These are phyloP conservation scores for Hygrophila difformis DNA, from an alignment of 257 asterid genomes.

Conservation along the genomic window DNA sequence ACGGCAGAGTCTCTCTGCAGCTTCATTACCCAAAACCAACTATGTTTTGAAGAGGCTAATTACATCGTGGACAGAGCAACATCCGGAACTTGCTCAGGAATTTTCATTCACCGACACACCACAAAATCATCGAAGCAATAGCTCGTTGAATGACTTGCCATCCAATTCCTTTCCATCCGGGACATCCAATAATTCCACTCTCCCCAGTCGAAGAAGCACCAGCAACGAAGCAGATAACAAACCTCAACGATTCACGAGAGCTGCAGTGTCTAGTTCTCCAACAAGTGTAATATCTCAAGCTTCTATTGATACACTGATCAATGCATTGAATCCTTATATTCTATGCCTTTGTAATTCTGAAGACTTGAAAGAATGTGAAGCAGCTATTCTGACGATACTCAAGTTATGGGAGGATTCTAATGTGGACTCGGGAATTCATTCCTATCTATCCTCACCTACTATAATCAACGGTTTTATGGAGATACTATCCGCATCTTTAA, in stretches of 20 bases:
- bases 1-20: constrained; percentile 65
- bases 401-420: constrained; percentile 59
- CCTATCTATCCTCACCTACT: constrained; percentile 62
- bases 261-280: constrained; percentile 50
- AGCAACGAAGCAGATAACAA: constrained; percentile 27
- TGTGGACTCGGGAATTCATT: constrained; percentile 44
- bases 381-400: constrained; percentile 42
- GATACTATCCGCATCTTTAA: constrained; percentile 56
- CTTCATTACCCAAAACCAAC: constrained; percentile 65
- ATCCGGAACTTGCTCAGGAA: constrained; percentile 70
- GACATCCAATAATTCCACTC: constrained; percentile 17
- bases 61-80: constrained; percentile 78
- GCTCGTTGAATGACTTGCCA: constrained; percentile 24
- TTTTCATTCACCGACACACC: constrained; percentile 52
- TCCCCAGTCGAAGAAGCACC: constrained; percentile 19
- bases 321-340: constrained; percentile 47
- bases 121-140: constrained; percentile 18
- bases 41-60: constrained; percentile 76
- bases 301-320: constrained; percentile 52
- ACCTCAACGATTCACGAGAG: constrained; percentile 45
- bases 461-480: constrained; percentile 59
- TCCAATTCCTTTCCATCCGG: constrained; percentile 23
- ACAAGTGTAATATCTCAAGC: constrained; percentile 60
- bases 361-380: constrained; percentile 75
- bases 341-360: constrained; percentile 67